phyloP scores from a whole-genome alignment of 1,284 basidiomycete species.

The Austroboletus novae-zelandiae region DNA sequence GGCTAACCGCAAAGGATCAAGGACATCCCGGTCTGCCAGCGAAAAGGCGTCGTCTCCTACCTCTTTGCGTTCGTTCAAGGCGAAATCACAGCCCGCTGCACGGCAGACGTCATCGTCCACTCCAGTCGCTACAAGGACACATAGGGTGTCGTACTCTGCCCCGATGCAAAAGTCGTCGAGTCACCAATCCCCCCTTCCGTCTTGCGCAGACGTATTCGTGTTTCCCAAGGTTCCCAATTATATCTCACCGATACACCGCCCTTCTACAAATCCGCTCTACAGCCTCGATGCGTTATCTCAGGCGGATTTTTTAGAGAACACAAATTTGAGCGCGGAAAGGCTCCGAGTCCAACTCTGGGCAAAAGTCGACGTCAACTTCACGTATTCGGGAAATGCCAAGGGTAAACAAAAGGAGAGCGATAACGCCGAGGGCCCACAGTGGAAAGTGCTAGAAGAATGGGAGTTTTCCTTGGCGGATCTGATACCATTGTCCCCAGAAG shows the following conservation, averaged over 20 bases:
- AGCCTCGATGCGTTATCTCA: conserved; percentile 47
- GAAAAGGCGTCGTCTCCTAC: conserved; percentile 15
- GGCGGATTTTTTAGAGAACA: conserved; percentile 45
- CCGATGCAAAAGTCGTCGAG: conserved; percentile 22
- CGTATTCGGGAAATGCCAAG: conserved; percentile 28
- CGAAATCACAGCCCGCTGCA: conserved; percentile 14
- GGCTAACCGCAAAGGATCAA: conserved; percentile 13
- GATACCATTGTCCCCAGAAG: conserved; percentile 56
- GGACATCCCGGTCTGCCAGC: conserved; percentile 8
- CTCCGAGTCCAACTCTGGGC: conserved; percentile 63
- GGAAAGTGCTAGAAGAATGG: conserved; percentile 72
- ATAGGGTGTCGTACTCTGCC: conserved; percentile 24
- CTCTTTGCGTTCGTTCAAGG: conserved; percentile 11
- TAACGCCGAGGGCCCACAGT: conserved; percentile 36
- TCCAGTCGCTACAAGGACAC: conserved; percentile 16
- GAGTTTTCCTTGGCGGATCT: conserved; percentile 61
- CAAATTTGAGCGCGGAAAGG: conserved; percentile 46
- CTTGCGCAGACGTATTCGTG: conserved; percentile 16
- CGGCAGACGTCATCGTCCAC: conserved; percentile 23
- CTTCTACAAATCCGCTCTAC: conserved; percentile 79
- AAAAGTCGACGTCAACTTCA: conserved; percentile 28
- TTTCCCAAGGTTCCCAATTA: conserved; percentile 50
- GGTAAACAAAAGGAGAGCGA: conserved; percentile 43
- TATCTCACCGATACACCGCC: conserved; percentile 65
- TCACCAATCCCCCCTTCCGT: conserved; percentile 23